Percentiles rank a stretch among this genome's conserved stretches.
phyloP scores from a whole-genome alignment of 177 flowering plant species.

The Vitis hybrid region DNA sequence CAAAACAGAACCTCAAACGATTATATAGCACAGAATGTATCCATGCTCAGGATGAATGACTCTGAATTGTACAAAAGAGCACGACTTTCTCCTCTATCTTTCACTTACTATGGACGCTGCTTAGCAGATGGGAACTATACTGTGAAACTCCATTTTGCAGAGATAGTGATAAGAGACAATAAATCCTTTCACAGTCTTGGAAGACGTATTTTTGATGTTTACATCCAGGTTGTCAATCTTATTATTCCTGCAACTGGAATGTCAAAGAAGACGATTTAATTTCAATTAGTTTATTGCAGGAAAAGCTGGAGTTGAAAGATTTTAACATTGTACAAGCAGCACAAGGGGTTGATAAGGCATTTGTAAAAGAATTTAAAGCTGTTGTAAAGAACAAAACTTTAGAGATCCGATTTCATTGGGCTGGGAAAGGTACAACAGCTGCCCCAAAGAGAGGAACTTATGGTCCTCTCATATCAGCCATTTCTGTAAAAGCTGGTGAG shows the following conservation, averaged over 20 bases:
- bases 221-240: slow-evolving; percentile 36
- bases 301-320: slow-evolving; percentile 23
- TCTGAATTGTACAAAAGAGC: slow-evolving; percentile 29
- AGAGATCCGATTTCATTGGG: slow-evolving; percentile 43
- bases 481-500: slow-evolving; percentile 48
- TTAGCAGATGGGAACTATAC: slow-evolving; percentile 32
- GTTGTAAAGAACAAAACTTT: slow-evolving; percentile 13
- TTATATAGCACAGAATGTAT: slow-evolving; percentile 14
- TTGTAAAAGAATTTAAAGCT: too few species aligned
- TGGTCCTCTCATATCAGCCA: slow-evolving; percentile 52
- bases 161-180: slow-evolving; percentile 21
- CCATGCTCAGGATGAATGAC: slow-evolving; percentile 12
- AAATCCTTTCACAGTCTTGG: slow-evolving; percentile 28
- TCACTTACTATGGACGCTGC: slow-evolving; percentile 37
- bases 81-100: slow-evolving; percentile 36
- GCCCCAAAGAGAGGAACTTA: slow-evolving; percentile 33
- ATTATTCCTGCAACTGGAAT: not conserved
- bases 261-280: not conserved
- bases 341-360: too few species aligned
- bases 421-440: slow-evolving; percentile 46
- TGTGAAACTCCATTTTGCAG: slow-evolving; percentile 35
- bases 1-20: not conserved
- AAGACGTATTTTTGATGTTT: slow-evolving; percentile 40
- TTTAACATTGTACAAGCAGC: slow-evolving; percentile 9
- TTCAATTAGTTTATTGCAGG: slow-evolving; percentile 17